Evolutionary conservation across 192 early-diverging fungal species (phyloP).

Genomic region (Coemansia sp.): DNA sequence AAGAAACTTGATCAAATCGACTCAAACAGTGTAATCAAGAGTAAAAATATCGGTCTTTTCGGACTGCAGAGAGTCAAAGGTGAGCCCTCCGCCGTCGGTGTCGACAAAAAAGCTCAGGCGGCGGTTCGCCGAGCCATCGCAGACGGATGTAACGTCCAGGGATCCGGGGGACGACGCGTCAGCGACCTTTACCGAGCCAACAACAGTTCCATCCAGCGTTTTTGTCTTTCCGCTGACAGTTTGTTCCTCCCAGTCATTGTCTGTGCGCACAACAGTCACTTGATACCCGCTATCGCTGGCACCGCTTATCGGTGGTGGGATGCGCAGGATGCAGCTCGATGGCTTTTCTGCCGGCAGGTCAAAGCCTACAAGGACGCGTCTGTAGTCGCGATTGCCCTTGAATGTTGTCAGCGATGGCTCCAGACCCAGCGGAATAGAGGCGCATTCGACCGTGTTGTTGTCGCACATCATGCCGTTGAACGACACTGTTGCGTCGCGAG

Average conservation of each 20-base stretch:
- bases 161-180: constrained; percentile 4
- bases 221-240: constrained; percentile 42
- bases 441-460: constrained; percentile 33
- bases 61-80: constrained; percentile 48
- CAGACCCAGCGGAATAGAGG: constrained; percentile 22
- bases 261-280: constrained; percentile 33
- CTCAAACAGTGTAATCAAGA: constrained; percentile 13
- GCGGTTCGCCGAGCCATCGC: constrained; percentile 18
- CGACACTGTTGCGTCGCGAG: constrained; percentile 29
- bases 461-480: constrained; percentile 41
- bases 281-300: constrained; percentile 3
- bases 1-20: not conserved
- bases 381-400: constrained; percentile 51
- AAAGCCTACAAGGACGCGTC: constrained; percentile 45
- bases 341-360: constrained; percentile 32
- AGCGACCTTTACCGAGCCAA: constrained; percentile 10
- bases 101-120: constrained; percentile 48
- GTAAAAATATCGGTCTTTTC: constrained; percentile 34
- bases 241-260: constrained; percentile 44
- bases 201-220: constrained; percentile 14
- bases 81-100: constrained; percentile 18
- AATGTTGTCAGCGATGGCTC: constrained; percentile 28
- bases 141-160: constrained; percentile 36
- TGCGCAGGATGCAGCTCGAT: constrained; percentile 24
- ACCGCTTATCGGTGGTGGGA: constrained; percentile 26